A percentile compares a stretch with the other conserved stretches of the same genome.
These are phyloP conservation scores for Xylariales sp. DNA, from an alignment of 2,329 filamentous ascomycete genomes.

Conservation along the genomic window DNA sequence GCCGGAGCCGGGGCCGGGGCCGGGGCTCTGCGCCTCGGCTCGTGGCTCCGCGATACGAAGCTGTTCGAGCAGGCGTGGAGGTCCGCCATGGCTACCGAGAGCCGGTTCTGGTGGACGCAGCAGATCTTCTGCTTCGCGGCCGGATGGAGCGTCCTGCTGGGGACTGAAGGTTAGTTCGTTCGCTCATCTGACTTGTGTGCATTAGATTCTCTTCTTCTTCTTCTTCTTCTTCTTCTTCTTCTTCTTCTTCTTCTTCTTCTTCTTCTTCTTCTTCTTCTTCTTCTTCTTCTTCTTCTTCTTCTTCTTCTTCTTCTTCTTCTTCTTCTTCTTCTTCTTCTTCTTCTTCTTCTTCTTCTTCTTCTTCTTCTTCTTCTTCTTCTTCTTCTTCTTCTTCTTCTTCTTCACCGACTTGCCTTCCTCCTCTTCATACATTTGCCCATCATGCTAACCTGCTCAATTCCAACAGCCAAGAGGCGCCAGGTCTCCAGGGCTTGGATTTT, in stretches of 20 bases:
- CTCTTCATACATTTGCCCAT: background rate
- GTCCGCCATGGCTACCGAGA: conserved; percentile 15
- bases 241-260: too few species aligned
- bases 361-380: too few species aligned
- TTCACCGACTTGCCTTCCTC: too few species aligned
- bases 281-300: too few species aligned
- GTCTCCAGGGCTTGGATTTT: conserved; percentile 18
- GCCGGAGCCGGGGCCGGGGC: background rate
- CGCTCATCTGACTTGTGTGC: too few species aligned
- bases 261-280: too few species aligned
- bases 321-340: too few species aligned
- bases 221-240: too few species aligned
- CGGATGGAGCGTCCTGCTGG: conserved; percentile 21
- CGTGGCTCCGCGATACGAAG: conserved; percentile 20
- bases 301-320: too few species aligned
- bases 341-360: too few species aligned
- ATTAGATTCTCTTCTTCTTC: too few species aligned
- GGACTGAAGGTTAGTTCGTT: conserved; percentile 15
- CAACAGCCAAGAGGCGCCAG: conserved; percentile 10
- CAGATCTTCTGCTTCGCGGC: conserved; percentile 23
- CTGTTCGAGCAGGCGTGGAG: conserved; percentile 23
- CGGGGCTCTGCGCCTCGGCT: conserved; percentile 11
- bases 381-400: too few species aligned
- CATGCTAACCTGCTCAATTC: background rate
- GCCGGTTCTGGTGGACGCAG: conserved; percentile 20